Evolutionary conservation across 768 basidiomycete genomes (phyloP), one percentile per base, ranked within the genome.

Genomic region (Lepiota venenata): DNA sequence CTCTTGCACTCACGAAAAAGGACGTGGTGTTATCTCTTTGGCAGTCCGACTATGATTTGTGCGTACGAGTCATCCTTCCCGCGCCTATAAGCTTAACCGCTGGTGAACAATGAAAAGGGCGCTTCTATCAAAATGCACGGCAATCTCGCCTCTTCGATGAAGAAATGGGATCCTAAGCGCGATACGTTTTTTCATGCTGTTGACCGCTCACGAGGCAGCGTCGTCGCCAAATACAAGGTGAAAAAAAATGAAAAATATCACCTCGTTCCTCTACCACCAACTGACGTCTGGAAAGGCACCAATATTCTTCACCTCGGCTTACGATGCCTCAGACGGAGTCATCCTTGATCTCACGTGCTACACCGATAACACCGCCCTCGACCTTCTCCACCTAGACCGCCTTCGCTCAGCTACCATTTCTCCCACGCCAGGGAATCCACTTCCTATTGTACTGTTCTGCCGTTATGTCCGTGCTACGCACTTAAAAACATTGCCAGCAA

Each of bases 41-140:
- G 52, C 44, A 53, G 36, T 46, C 44, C 15, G 52, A 53, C 38
- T 53, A 53, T 11, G 27, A 21, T 16, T 15, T 37, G 52, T 53
- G n/a, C 16, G 52, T 53, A 15, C 36, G 16, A 15, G 25, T 5
- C 25, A 25, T 25, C 9, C 4, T 12, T 6, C n/a, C 21, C n/a
- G 9, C 25, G 25, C 29, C 8, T 4, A 2, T 22, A 1, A 22
- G 4, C 1, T 15, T 39, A 20, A n/a, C n/a, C 27, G 10, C 12
- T 44, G 12, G 4, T 22, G 11, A n/a, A 7, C 16, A 12, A 4
- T 21, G 38, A 36, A 36, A 47, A 27, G 15, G 52, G 52, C 20
- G 43, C 44, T 18, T 37, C 44, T 2, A 18, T 38, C 12, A n/a
- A 25, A 36, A 20, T 11, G 16, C 22, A 46, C 14, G 37, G 29